phyloP scores from a whole-genome alignment of 2,329 filamentous ascomycete species.

The Emmonsiellopsis sp. region DNA sequence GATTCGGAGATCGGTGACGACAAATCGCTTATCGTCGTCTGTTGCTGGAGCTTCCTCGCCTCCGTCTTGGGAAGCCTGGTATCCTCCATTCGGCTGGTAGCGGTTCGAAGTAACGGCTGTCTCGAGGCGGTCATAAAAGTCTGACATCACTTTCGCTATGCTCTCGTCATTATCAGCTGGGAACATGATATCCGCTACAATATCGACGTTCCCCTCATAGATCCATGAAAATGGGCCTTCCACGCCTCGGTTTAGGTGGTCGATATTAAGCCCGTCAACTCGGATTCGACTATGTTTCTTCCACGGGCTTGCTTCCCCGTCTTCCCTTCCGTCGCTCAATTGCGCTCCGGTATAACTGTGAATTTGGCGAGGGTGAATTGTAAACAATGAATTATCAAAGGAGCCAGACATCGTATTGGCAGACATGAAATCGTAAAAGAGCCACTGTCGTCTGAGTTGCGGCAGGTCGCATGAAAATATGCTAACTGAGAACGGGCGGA shows the following conservation, averaged over 20 bases:
- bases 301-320: conserved; percentile 65
- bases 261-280: conserved; percentile 88
- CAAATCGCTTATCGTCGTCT: conserved; percentile 60
- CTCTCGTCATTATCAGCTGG: conserved; percentile 80
- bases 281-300: conserved; percentile 91
- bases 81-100: conserved; percentile 31
- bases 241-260: conserved; percentile 88
- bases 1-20: conserved; percentile 91
- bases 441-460: conserved; percentile 85
- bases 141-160: conserved; percentile 88
- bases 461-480: conserved; percentile 94
- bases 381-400: conserved; percentile 91
- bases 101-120: conserved; percentile 77
- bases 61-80: neutral
- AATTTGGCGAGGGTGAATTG: conserved; percentile 86
- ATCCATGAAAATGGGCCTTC: conserved; percentile 97
- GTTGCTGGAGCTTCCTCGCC: conserved; percentile 8
- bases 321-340: conserved; percentile 45
- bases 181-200: conserved; percentile 91
- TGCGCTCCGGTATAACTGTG: conserved; percentile 65
- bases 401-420: conserved; percentile 95
- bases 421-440: conserved; percentile 94
- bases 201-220: conserved; percentile 91
- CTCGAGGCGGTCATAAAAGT: conserved; percentile 93
- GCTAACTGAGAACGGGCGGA: conserved; percentile 90